Percentiles rank a stretch among this genome's conserved stretches.
These are phyloP conservation scores for Hortiboletus flavorubellus DNA, from an alignment of 768 basidiomycete species.

Conservation along the genomic window DNA sequence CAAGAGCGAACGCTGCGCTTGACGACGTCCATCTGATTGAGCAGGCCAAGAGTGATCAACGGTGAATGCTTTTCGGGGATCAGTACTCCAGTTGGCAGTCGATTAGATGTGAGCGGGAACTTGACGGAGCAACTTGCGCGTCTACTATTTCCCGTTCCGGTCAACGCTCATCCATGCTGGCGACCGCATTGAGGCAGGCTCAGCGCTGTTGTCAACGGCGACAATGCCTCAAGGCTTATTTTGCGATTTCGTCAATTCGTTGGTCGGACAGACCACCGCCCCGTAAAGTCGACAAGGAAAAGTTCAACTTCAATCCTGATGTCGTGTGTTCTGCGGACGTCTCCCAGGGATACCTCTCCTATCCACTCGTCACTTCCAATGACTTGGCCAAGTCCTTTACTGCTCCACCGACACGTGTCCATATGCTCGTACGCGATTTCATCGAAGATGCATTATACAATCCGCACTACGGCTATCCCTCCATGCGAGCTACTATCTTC, in stretches of 20 bases:
- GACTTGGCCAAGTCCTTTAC: slow-evolving; percentile 50
- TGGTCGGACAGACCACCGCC: slow-evolving; percentile 11
- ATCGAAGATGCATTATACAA: slow-evolving; percentile 98
- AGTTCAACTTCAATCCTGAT: slow-evolving; percentile 75
- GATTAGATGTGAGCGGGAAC: slow-evolving; percentile 10
- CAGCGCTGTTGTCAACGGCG: slow-evolving; percentile 20
- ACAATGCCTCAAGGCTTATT: slow-evolving; percentile 22
- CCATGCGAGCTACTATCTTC: slow-evolving; percentile 89
- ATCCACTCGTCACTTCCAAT: slow-evolving; percentile 66
- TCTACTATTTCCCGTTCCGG: slow-evolving; percentile 6
- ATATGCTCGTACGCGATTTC: slow-evolving; percentile 94
- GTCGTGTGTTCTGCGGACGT: slow-evolving; percentile 50
- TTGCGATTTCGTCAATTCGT: slow-evolving; percentile 19
- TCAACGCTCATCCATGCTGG: slow-evolving; percentile 20
- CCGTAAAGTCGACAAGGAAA: slow-evolving; percentile 38
- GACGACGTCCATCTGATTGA: slow-evolving; percentile 37
- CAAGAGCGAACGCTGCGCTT: slow-evolving; percentile 65
- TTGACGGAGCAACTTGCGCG: not conserved
- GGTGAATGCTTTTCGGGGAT: not conserved
- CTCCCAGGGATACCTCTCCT: slow-evolving; percentile 44
- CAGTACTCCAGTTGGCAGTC: not conserved
- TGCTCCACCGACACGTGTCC: slow-evolving; percentile 73
- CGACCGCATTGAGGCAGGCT: slow-evolving; percentile 16
- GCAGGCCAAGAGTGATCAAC: not conserved
- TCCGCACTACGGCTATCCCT: slow-evolving; percentile 96